A percentile compares a stretch with the other conserved stretches of the same genome.
These are phyloP conservation scores for Coprinopsis sp. DNA, from an alignment of 768 basidiomycete species.

Conservation along the genomic window DNA sequence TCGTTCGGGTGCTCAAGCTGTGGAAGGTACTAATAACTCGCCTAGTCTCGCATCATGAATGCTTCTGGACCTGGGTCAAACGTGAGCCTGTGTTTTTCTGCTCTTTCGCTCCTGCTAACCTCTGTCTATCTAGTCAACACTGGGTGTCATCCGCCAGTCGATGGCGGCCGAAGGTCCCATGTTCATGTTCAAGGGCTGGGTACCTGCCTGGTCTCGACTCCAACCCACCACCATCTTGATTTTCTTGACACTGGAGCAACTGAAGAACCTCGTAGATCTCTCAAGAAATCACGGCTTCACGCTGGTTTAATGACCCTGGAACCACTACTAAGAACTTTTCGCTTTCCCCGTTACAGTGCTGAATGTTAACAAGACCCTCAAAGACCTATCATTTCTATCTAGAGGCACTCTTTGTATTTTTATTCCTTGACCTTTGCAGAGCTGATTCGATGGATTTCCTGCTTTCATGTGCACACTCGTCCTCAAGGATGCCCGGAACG, in stretches of 20 bases:
- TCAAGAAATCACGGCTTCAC: conserved; percentile 39
- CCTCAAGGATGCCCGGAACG: too few species aligned
- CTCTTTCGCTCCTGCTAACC: background rate
- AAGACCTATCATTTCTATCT: too few species aligned
- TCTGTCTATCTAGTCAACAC: conserved; percentile 49
- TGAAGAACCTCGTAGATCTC: conserved; percentile 70
- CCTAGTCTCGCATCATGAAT: conserved; percentile 81
- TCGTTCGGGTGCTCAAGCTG: background rate
- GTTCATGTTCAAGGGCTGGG: conserved; percentile 94
- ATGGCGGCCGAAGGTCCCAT: conserved; percentile 72
- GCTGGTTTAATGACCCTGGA: conserved; percentile 15
- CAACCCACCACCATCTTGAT: conserved; percentile 88
- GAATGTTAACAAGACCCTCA: background rate
- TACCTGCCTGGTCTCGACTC: conserved; percentile 81
- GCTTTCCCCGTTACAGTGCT: background rate
- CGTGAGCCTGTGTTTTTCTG: conserved; percentile 35
- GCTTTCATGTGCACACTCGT: too few species aligned
- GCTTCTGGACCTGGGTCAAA: conserved; percentile 77
- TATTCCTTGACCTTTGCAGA: too few species aligned
- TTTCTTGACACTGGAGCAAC: conserved; percentile 78
- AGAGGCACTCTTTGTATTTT: too few species aligned
- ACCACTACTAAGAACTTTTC: background rate
- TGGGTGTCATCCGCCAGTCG: conserved; percentile 63
- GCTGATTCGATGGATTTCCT: background rate
- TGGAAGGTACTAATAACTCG: background rate